phyloP scores from a whole-genome alignment of 192 early-diverging fungal species.

The Coemansia sp. region DNA sequence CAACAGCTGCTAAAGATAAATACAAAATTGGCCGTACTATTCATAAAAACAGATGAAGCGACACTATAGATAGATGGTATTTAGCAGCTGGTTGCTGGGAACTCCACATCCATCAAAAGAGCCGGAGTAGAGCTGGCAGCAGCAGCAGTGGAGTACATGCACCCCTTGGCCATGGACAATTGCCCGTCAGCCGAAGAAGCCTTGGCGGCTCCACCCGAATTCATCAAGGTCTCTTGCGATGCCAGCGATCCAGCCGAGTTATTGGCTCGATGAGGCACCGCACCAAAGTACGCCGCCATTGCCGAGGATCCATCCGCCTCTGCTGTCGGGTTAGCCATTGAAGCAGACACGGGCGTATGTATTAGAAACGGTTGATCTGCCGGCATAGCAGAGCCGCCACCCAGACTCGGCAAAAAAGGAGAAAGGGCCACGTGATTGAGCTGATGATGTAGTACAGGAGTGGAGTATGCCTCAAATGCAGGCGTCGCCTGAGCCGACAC shows the following conservation, averaged over 20 bases:
- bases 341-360: not conserved
- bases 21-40: not conserved
- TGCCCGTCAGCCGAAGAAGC: not conserved
- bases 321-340: not conserved
- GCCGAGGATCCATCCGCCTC: slow-evolving; percentile 8
- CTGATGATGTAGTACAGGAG: slow-evolving; percentile 1
- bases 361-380: not conserved
- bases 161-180: not conserved
- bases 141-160: slow-evolving; percentile 1
- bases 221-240: not conserved
- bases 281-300: slow-evolving; percentile 37
- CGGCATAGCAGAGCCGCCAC: not conserved
- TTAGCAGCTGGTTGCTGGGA: not conserved
- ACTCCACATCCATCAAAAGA: not conserved
- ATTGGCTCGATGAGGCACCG: not conserved
- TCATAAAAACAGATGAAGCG: not conserved
- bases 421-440: not conserved
- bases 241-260: not conserved
- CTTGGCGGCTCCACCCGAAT: not conserved
- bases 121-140: not conserved
- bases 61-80: not conserved
- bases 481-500: slow-evolving; percentile 36
- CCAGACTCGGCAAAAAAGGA: not conserved
- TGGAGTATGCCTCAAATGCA: slow-evolving; percentile 20
- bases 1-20: too few relatives aligned